Evolutionary conservation across 2,329 filamentous ascomycete genomes (phyloP), one percentile per base, ranked within the genome.

Genomic region (Aspergillus oerlinghausenensis): DNA sequence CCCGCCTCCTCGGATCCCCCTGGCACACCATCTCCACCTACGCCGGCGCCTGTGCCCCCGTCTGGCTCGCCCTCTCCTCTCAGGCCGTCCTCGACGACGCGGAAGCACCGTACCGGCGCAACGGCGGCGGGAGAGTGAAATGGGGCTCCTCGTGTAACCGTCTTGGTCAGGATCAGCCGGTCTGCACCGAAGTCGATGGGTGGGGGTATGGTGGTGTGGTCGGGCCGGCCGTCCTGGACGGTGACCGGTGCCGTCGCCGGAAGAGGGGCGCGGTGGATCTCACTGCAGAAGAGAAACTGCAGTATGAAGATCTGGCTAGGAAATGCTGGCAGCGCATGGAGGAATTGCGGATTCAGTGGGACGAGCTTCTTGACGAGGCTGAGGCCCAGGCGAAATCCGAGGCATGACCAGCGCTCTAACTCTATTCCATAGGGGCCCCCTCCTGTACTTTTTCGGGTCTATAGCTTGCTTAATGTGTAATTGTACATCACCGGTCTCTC

Each of bases 11-110:
- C 26, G 94, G 94, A 50, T 95, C 90, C 2, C 89, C 89, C 10
- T 99, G 94, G 94, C 93, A 97, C 72, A 81, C 84, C 0, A 80
- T 90, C 50, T 82, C 82, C n/a, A 81, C 87, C 0, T 96, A 96
- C 76, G 82, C 83, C 21, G 92, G 88, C 45, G 90, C 92, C 7
- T 82, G 82, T 50, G 85, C 91, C 0, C 83, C 90, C 4, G 87
- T 88, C 25, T 97, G 90, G 88, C 76, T 96, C 6, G 84, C 88
- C 0, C 82, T 97, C 11, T 82, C 87, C 21, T 77, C 84, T 7
- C 82, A 88, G 52, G 63, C 69, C 4, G 66, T 65, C 5, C 64
- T 79, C 14, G 70, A 75, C 47, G 67, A 61, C 26, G 72, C 73
- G 8, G 74, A 76, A 28, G 63, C 63, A 3, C 67, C 67, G 56